Evolutionary conservation across 305 asterid species (phyloP), one percentile per base, ranked within the genome.

Genomic region (Coffea humblotiana): DNA sequence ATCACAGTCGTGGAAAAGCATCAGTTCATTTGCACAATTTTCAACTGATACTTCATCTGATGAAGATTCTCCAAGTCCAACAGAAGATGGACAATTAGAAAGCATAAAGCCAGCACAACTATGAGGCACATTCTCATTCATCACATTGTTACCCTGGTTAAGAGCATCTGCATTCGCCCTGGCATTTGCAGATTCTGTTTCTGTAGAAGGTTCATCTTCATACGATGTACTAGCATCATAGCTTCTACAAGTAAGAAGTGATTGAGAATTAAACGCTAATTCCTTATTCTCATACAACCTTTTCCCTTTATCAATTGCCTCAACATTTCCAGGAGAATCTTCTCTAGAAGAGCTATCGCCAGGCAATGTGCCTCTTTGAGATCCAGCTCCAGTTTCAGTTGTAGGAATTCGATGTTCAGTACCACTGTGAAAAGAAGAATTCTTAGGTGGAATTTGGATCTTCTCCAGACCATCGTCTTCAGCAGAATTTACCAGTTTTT

Each of bases 151-250:
- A 45, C 66, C 78, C 66, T 69, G 84, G 76, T 84, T 72, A 23
- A 56, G 66, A 79, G 54, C 82, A 83, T 83, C 88, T 71, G 60
- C 51, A 47, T 81, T 66, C 23, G 77, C 45, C 79, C 82, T 82
- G 66, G 80, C 85, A 82, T 81, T 81, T 85, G 83, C 85, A 71
- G 88, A 76, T 68, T 77, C 85, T 64, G 85, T 60, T 76, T 75
- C 74, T 19, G 82, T 66, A 76, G 88, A 85, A 68, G 86, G 83
- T 77, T 80, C 91, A 78, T 87, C 84, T 47, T 78, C 79, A 79
- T 75, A 29, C 29, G 94, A 89, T 85, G 93, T 85, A 83, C 95
- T 90, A 72, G 95, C 90, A 81, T 85, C 89, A 78, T 78, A 72
- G 71, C 75, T 76, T 78, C 86, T 84, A 75, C 83, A 64, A 71